Percentiles rank a stretch among this genome's conserved stretches.
These are phyloP conservation scores for Lasiodiplodia sp. DNA, from an alignment of 2,329 filamentous ascomycete species.

Conservation along the genomic window DNA sequence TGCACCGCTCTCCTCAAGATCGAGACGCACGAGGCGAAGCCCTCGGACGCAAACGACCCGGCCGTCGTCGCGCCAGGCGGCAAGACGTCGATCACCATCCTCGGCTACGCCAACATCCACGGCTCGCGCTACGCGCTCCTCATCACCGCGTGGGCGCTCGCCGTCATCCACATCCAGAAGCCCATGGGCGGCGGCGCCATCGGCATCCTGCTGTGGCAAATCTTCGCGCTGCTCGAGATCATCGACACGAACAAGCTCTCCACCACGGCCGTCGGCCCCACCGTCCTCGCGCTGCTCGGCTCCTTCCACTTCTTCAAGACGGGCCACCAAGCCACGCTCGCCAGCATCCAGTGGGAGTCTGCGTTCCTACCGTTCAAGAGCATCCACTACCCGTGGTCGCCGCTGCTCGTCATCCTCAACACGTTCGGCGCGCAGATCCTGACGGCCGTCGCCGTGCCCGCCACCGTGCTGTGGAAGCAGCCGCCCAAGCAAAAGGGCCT, in stretches of 20 bases:
- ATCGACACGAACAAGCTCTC: conserved; percentile 63
- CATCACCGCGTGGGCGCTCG: conserved; percentile 77
- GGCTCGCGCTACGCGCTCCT: conserved; percentile 89
- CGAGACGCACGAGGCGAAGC: conserved; percentile 47
- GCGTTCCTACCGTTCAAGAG: conserved; percentile 88
- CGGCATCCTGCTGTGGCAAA: conserved; percentile 84
- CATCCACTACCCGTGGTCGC: conserved; percentile 89
- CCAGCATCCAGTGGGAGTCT: conserved; percentile 93
- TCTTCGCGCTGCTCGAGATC: conserved; percentile 76
- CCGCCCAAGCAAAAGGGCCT: conserved; percentile 71
- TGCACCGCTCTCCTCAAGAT: conserved; percentile 85
- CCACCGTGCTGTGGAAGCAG: conserved; percentile 88
- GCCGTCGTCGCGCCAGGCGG: conserved; percentile 39
- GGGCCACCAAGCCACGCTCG: conserved; percentile 87
- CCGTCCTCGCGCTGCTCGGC: conserved; percentile 85
- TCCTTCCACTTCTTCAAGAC: conserved; percentile 98
- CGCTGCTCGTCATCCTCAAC: conserved; percentile 81
- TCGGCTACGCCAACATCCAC: conserved; percentile 93
- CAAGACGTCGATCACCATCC: conserved; percentile 69
- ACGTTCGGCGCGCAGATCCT: conserved; percentile 90
- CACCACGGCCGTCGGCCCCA: conserved; percentile 77
- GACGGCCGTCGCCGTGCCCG: conserved; percentile 78
- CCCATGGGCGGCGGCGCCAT: conserved; percentile 92
- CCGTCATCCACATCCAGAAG: conserved; percentile 83
- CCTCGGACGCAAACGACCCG: conserved; percentile 38